Evolutionary conservation across 192 early-diverging fungal genomes (phyloP).

Genomic region (Haplosporangium gracile): DNA sequence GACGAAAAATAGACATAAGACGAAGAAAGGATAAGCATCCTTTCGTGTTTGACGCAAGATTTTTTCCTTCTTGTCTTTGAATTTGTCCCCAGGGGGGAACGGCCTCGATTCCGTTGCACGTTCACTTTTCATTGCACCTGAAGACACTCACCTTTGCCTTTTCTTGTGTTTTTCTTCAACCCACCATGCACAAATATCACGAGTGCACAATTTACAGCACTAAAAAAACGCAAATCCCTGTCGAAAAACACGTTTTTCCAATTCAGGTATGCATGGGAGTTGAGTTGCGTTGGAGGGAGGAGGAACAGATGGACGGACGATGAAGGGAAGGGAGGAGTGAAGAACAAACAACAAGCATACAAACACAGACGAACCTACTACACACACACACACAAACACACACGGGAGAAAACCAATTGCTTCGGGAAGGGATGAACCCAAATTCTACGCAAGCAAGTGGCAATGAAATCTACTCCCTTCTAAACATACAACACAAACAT

Average conservation of each 20-base stretch:
- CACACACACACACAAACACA: background rate
- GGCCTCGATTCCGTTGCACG: background rate
- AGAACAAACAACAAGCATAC: background rate
- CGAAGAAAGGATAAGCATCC: too few species aligned
- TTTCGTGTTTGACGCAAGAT: constrained; percentile 1
- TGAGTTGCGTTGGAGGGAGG: background rate
- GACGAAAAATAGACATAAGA: background rate
- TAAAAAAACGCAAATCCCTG: background rate
- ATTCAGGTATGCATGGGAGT: background rate
- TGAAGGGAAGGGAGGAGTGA: background rate
- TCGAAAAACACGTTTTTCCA: constrained; percentile 1
- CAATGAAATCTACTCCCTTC: background rate
- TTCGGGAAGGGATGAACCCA: background rate
- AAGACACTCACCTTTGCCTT: background rate
- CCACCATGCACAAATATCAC: background rate
- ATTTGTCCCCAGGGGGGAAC: background rate
- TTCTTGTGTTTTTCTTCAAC: background rate
- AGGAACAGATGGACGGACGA: background rate
- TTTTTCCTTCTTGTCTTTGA: background rate
- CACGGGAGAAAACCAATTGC: background rate
- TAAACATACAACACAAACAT: background rate
- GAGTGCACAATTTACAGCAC: background rate
- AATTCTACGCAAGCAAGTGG: background rate
- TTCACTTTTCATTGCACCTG: too few species aligned
- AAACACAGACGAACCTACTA: background rate